phyloP scores from a whole-genome alignment of 106 monocot genomes.

The Dendrobium chrysotoxum region DNA sequence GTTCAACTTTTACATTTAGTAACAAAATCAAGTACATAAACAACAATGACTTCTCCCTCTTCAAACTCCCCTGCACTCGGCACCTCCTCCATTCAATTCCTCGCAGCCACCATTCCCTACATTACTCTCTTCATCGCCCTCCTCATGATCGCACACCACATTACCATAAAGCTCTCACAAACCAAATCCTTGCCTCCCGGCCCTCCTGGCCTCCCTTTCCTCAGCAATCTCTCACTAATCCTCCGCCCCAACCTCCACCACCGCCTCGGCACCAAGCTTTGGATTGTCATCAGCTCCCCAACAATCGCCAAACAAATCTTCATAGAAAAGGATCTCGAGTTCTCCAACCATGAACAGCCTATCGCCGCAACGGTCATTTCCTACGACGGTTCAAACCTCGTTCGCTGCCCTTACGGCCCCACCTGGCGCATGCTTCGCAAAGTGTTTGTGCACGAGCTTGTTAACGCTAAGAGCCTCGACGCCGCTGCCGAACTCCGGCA shows the following conservation, averaged over 20 bases:
- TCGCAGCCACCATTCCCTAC: too few relatives aligned
- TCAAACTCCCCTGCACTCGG: too few relatives aligned
- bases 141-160: too few relatives aligned
- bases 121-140: too few relatives aligned
- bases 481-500: neutral
- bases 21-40: too few relatives aligned
- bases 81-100: too few relatives aligned
- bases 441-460: conserved; percentile 37
- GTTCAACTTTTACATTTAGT: too few relatives aligned
- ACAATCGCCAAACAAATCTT: conserved; percentile 17
- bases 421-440: conserved; percentile 54
- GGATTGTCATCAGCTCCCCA: conserved; percentile 35
- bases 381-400: conserved; percentile 43
- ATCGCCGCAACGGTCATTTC: conserved; percentile 13
- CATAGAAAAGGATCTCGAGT: conserved; percentile 21
- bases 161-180: too few relatives aligned
- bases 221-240: conserved; percentile 30
- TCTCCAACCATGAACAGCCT: conserved; percentile 48
- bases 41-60: too few relatives aligned
- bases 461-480: conserved; percentile 8
- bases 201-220: conserved; percentile 29
- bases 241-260: conserved; percentile 30
- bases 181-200: conserved; percentile 18
- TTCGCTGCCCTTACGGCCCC: conserved; percentile 36
- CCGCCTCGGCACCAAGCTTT: conserved; percentile 33